These are phyloP conservation scores for Boletus sp. DNA, from an alignment of 768 basidiomycete species.

Conservation along the genomic window DNA sequence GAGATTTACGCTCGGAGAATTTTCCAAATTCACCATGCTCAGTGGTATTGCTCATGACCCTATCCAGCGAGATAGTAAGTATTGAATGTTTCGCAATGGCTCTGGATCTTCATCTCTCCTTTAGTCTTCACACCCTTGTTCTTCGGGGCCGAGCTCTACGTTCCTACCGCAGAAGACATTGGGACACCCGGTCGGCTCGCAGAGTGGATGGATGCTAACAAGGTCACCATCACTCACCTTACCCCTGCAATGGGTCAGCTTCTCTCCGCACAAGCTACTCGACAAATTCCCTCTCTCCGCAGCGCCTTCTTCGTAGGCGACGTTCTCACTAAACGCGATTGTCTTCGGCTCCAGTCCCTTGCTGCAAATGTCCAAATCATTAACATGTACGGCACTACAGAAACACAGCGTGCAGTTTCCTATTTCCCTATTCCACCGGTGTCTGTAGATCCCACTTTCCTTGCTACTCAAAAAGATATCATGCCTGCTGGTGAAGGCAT, in stretches of 20 bases:
- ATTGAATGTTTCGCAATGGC: neutral
- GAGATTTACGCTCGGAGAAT: constrained; percentile 68
- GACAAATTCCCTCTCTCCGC: constrained; percentile 79
- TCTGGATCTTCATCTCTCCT: constrained; percentile 5
- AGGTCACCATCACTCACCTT: constrained; percentile 94
- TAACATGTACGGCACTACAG: constrained; percentile 99
- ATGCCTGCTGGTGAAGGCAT: constrained; percentile 98
- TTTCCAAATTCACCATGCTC: constrained; percentile 94
- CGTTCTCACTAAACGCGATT: constrained; percentile 96
- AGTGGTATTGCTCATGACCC: constrained; percentile 99
- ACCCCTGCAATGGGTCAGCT: constrained; percentile 99
- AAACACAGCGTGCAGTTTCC: constrained; percentile 98
- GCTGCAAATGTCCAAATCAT: constrained; percentile 92
- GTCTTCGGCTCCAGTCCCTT: constrained; percentile 87
- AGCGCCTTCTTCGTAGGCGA: constrained; percentile 99
- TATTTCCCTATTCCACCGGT: constrained; percentile 93
- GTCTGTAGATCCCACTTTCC: constrained; percentile 81
- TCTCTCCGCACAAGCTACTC: constrained; percentile 81
- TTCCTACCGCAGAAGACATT: constrained; percentile 96
- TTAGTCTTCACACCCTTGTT: constrained; percentile 98
- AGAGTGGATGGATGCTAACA: constrained; percentile 95
- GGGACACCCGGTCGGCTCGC: constrained; percentile 95
- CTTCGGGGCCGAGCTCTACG: constrained; percentile 92
- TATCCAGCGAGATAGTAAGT: constrained; percentile 96
- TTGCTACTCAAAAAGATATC: constrained; percentile 92